Conservation (phyloP, 345 rosid genomes). For the Chamaenerion angustifolium region DNA sequence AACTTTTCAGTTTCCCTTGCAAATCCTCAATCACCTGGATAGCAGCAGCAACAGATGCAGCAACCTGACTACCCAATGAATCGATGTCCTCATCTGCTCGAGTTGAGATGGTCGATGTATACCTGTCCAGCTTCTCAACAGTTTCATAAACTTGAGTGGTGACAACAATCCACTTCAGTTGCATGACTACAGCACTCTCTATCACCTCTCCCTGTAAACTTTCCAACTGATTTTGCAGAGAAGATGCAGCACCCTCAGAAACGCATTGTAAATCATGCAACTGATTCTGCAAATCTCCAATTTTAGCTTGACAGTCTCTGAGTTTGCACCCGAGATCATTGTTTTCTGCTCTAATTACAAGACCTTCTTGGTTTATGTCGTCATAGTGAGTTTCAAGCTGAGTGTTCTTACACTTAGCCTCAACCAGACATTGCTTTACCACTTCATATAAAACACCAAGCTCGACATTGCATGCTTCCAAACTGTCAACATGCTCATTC, state of each 20-base stretch:
- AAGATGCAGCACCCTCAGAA: conserved; percentile 27
- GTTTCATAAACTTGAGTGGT: conserved; percentile 32
- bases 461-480: conserved; percentile 51
- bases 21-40: conserved; percentile 38
- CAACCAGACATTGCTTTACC: conserved; percentile 30
- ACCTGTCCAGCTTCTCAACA: conserved; percentile 44
- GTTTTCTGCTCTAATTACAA: conserved; percentile 34
- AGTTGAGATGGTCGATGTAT: conserved; percentile 13
- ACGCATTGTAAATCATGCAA: conserved; percentile 34
- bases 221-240: conserved; percentile 34
- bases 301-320: conserved; percentile 22
- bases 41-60: conserved; percentile 40
- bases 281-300: conserved; percentile 41
- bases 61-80: conserved; percentile 18
- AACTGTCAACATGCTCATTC: conserved; percentile 27
- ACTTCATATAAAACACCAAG: conserved; percentile 47
- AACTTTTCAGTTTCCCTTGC: conserved; percentile 43
- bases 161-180: conserved; percentile 38
- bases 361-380: conserved; percentile 26
- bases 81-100: conserved; percentile 24
- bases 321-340: conserved; percentile 31
- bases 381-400: conserved; percentile 40
- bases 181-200: conserved; percentile 32
- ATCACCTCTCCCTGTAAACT: conserved; percentile 36
- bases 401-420: conserved; percentile 22